Evolutionary conservation across 73 alveolate genomes (phyloP).

Genomic region (Durusdinium trenchii): DNA sequence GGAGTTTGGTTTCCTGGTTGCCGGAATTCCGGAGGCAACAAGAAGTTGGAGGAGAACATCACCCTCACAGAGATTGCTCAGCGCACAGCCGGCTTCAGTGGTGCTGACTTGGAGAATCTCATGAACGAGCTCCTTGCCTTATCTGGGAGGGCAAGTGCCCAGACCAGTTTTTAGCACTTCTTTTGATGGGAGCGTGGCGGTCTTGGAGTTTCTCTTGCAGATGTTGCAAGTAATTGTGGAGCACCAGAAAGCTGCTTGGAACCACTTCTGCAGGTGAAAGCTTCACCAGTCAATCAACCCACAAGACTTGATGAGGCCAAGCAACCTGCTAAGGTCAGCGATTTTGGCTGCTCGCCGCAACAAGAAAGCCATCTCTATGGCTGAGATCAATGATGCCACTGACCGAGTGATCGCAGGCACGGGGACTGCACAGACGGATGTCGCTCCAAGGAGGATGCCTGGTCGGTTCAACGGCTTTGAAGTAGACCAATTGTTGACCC

Average conservation of each 20-base stretch:
- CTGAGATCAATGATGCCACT: conserved; percentile 88
- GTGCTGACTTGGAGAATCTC: conserved; percentile 99
- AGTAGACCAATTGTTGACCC: not conserved
- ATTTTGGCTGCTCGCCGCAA: conserved; percentile 87
- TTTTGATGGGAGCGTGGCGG: too few species aligned
- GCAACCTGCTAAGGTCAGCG: conserved; percentile 96
- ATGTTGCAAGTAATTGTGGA: too few species aligned
- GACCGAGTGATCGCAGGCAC: conserved; percentile 94
- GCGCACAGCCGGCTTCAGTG: conserved; percentile 98
- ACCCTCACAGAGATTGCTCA: conserved; percentile 96
- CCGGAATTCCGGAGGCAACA: conserved; percentile 24
- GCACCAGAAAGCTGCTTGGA: too few species aligned
- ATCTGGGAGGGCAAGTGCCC: conserved; percentile 99
- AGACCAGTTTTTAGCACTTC: too few species aligned
- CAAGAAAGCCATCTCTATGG: conserved; percentile 90
- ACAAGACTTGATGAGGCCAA: too few species aligned
- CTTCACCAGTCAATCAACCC: too few species aligned
- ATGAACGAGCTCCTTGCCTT: conserved; percentile 99
- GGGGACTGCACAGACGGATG: not conserved
- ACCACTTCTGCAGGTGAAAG: too few species aligned
- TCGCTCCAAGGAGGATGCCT: not conserved
- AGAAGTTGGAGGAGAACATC: conserved; percentile 96
- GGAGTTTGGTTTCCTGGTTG: conserved; percentile 97
- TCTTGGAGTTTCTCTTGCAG: too few species aligned
- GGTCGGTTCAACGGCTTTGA: not conserved